These are phyloP conservation scores for Ophiostoma fasciatum DNA, from an alignment of 2,329 filamentous ascomycete genomes.

Conservation along the genomic window DNA sequence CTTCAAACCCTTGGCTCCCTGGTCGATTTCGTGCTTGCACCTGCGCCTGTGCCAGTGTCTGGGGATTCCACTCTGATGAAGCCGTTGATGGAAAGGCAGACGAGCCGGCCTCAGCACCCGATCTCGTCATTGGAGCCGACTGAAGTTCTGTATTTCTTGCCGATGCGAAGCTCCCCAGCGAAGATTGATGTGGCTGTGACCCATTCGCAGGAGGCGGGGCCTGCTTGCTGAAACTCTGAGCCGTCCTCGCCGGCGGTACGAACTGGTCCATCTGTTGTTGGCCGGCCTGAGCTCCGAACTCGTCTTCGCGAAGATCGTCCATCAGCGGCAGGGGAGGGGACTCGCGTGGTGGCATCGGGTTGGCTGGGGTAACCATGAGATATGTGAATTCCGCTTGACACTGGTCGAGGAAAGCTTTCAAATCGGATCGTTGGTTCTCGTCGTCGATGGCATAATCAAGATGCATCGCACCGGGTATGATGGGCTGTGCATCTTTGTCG, in stretches of 20 bases:
- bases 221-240: too few species aligned
- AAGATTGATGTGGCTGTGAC: conserved; percentile 27
- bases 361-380: conserved; percentile 51
- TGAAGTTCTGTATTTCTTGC: conserved; percentile 25
- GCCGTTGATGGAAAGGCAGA: conserved; percentile 18
- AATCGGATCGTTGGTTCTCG: conserved; percentile 34
- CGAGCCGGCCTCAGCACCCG: conserved; percentile 29
- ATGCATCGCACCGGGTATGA: conserved; percentile 30
- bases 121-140: conserved; percentile 35
- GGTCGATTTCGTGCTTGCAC: not conserved
- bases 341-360: conserved; percentile 49
- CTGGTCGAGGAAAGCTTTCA: conserved; percentile 48
- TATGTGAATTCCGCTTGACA: conserved; percentile 53
- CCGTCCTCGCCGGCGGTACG: too few species aligned
- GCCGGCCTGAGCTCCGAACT: conserved; percentile 29
- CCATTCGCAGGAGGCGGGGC: too few species aligned
- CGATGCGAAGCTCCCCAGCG: conserved; percentile 15
- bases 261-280: conserved; percentile 25
- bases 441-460: conserved; percentile 33
- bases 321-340: conserved; percentile 39
- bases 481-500: conserved; percentile 23
- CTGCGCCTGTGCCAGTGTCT: not conserved
- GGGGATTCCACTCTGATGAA: conserved; percentile 18
- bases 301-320: conserved; percentile 42
- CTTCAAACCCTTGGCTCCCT: not conserved